Conservation (phyloP, 495 filamentous ascomycete genomes). For the Aspergillus conjunctus region DNA sequence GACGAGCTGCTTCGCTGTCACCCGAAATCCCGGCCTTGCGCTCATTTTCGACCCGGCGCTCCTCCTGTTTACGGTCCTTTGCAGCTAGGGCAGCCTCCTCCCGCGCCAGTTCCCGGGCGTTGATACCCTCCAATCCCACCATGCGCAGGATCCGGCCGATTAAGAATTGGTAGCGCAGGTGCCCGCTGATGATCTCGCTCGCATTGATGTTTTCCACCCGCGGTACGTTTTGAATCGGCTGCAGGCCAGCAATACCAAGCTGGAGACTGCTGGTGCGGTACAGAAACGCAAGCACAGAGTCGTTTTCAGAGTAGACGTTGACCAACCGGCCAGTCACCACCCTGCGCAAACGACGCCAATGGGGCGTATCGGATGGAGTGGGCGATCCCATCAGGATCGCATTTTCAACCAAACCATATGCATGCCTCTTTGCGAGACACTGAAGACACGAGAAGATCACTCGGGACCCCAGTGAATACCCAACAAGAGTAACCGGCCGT, state of each 20-base stretch:
- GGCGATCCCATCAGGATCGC: conserved; percentile 84
- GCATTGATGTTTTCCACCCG: conserved; percentile 77
- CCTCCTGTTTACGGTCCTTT: conserved; percentile 55
- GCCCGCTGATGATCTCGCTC: conserved; percentile 70
- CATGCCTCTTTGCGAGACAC: conserved; percentile 70
- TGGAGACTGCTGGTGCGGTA: conserved; percentile 78
- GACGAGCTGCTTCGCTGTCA: conserved; percentile 37
- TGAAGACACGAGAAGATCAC: conserved; percentile 83
- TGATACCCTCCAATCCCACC: conserved; percentile 69
- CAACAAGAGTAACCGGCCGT: conserved; percentile 82
- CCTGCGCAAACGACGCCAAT: conserved; percentile 70
- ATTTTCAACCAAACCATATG: conserved; percentile 85
- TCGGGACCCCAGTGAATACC: conserved; percentile 88
- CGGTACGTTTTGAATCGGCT: conserved; percentile 62
- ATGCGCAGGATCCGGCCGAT: conserved; percentile 67
- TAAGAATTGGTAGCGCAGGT: conserved; percentile 69
- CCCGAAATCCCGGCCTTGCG: conserved; percentile 44
- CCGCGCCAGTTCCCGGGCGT: conserved; percentile 55
- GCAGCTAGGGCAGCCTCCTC: conserved; percentile 61
- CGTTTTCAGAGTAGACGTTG: conserved; percentile 77
- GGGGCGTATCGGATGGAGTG: conserved; percentile 62
- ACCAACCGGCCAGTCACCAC: conserved; percentile 74
- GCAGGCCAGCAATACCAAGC: conserved; percentile 73
- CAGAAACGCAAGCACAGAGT: conserved; percentile 74
- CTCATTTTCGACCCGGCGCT: conserved; percentile 52